These are phyloP conservation scores for Lagerstroemia speciosa DNA, from an alignment of 345 rosid genomes.

Conservation along the genomic window DNA sequence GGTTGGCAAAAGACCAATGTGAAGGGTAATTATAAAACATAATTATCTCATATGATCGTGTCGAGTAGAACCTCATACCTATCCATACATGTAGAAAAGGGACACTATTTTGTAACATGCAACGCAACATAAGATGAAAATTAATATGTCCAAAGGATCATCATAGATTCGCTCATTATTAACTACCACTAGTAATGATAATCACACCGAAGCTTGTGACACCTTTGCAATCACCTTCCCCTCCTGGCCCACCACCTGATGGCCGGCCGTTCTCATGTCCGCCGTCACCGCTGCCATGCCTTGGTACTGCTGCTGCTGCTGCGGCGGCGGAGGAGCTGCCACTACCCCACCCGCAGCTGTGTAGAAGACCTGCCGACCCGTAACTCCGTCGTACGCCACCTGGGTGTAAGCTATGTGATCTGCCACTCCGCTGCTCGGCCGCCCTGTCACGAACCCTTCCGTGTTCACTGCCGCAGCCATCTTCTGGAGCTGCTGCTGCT, in stretches of 20 bases:
- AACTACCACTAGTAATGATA: not conserved
- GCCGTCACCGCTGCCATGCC: constrained; percentile 41
- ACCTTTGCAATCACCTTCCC: constrained; percentile 30
- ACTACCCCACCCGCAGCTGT: constrained; percentile 35
- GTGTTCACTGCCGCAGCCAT: not conserved
- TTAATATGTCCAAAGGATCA: not conserved
- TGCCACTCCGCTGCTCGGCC: constrained; percentile 30
- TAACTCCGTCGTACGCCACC: constrained; percentile 42
- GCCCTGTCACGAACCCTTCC: constrained; percentile 20
- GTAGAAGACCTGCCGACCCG: constrained; percentile 70
- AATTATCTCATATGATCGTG: not conserved
- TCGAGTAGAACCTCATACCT: not conserved
- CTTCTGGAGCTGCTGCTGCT: constrained; percentile 7
- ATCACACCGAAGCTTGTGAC: constrained; percentile 33
- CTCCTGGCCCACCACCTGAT: constrained; percentile 25
- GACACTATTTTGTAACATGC: not conserved
- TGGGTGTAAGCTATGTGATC: constrained; percentile 45
- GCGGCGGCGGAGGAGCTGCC: constrained; percentile 32
- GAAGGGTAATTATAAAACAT: not conserved
- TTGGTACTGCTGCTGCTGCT: constrained; percentile 43
- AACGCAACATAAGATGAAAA: not conserved
- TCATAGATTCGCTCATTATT: not conserved
- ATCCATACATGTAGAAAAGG: not conserved
- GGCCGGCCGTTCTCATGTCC: constrained; percentile 31
- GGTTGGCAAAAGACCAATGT: no score